Evolutionary conservation across 768 basidiomycete genomes (phyloP), one percentile per base, ranked within the genome.

Genomic region (Phaeotremella skinneri): DNA sequence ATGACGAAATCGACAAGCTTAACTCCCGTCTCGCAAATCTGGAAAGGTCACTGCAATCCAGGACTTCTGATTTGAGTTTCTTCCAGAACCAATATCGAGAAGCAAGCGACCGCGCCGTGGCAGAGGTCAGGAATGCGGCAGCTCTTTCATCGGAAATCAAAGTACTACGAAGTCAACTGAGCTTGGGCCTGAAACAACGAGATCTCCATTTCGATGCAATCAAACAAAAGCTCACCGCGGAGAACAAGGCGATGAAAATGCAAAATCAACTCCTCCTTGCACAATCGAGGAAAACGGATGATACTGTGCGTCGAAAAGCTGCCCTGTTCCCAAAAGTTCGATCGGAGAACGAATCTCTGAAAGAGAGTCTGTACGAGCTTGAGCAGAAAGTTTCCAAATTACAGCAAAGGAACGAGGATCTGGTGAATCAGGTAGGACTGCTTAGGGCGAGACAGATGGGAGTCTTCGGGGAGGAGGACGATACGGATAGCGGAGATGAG

Each of bases 241-340:
- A 67, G 20, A 53, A 39, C 4, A n/a, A 6, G 4, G 20, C 55
- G 29, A 47, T 68, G 26, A 45, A 48, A 26, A 39, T 26, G 2
- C 50, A 68, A 43, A 45, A 53, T 31, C 56, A 63, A n/a, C 39
- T 73, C 31, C 30, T 70, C 13, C 58, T 69, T 3, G 59, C 67
- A 25, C 72, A 73, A 58, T 47, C 64, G 23, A 42, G 69, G 7
- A 31, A 49, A 32, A 74, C 72, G 1, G 71, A 63, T 42, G 72
- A 74, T 45, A 41, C n/a, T 0, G 31, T 74, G 1, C 54, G 72
- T n/a, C 14, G 52, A 27, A 65, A 63, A 49, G 69, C 72, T 6
- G 52, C 52, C 7, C 25, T 41, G 25, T 68, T 66, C 32, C 56
- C 61, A 0, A 51, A 50, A 41, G 4, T 58, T 41, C 23, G 25